Base-by-base conservation (phyloP, 2,329 filamentous ascomycete species). In the Penicillium sp. region DNA sequence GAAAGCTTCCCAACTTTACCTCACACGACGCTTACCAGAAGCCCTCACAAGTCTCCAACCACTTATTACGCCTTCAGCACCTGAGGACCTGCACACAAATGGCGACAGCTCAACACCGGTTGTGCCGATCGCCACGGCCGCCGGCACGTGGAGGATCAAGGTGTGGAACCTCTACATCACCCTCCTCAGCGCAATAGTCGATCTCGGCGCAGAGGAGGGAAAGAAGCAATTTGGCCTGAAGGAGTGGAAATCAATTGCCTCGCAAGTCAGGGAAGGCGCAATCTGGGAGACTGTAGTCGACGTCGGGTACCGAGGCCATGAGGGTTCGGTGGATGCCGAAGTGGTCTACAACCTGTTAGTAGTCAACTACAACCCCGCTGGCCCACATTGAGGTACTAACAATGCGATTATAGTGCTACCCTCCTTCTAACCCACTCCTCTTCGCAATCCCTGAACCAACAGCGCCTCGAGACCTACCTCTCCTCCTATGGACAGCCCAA, bases 141-240 rank as follows among this genome's bases (percentile, higher is more conserved):
- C 89, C 40, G 85, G 88, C 62, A 89, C 87, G 32, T 94, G 90
- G 54, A 82, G 92, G 61, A 88, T 96, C 72, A 99, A 97, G 75
- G 88, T 97, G 60, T 99, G 94, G 94, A 96, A 91, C 73, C 82
- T 99, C 66, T 99, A 97, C 72, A 82, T 97, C 61, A 96, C 92
- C 18, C 88, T 97, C 48, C 80, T 97, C 59, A 96, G 97, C 76
- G 89, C 91, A 38, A 88, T 97, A 60, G 80, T 96, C 35, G 93
- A 97, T 68, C 80, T 97, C 68, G 91, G 91, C 53, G 81, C 89
- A 2, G 90, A 96, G 63, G 92, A 97, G 72, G 94, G 93, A 47
- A 96, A 94, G 77, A 84, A 87, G 49, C 83, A 87, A 13, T 96
- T 97, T 76, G 94, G 94, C 4, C 86, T 85, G 50, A 85, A 89